Base-by-base conservation (phyloP, 306 rosid genomes). In the Cajanus cajan region DNA sequence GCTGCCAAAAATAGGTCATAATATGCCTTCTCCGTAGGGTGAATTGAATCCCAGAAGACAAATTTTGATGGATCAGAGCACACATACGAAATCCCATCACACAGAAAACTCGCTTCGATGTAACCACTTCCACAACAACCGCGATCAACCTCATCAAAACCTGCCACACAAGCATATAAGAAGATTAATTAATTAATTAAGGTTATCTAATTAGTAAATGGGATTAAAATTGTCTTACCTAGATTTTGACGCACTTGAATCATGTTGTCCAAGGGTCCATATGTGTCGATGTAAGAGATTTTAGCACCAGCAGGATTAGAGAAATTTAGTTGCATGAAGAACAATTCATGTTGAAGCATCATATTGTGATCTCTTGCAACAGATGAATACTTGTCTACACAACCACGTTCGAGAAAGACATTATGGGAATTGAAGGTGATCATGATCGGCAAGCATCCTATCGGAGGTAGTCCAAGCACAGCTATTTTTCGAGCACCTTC, bases 81-180 rank as follows among this genome's bases (percentile, higher is more conserved):
- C 19, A 85, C 87, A 10, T 8, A 0, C 0, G 92, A 84, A 25
- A 22, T 15, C 11, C 19, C 28, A 52, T 87, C 90, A 31, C 97
- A 92, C 63, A 92, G 5, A 68, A 84, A 81, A 5, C 88, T 21
- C 13, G 88, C 28, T 76, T 90, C 97, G 0, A 88, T 0, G 24
- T 39, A 87, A 36, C 97, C 97, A 52, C 78, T 89, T 51, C 95
- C 97, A 66, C 95, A 92, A 21, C 97, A 92, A 0, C 95, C 97
- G n/a, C 37, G 74, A 19, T 66, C 78, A 25, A 70, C 86, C 41
- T 83, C 68, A 14, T 86, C 92, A 82, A 87, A 87, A 22, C 93
- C 97, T 92, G 44, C 37, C 43, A 75, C 14, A 62, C 9, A 43
- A 43, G 33, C 13, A 7, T 14, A n/a, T 2, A 40, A 37, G 8